phyloP scores from a whole-genome alignment of 495 filamentous ascomycete species.

The Aspergillus indologenus region DNA sequence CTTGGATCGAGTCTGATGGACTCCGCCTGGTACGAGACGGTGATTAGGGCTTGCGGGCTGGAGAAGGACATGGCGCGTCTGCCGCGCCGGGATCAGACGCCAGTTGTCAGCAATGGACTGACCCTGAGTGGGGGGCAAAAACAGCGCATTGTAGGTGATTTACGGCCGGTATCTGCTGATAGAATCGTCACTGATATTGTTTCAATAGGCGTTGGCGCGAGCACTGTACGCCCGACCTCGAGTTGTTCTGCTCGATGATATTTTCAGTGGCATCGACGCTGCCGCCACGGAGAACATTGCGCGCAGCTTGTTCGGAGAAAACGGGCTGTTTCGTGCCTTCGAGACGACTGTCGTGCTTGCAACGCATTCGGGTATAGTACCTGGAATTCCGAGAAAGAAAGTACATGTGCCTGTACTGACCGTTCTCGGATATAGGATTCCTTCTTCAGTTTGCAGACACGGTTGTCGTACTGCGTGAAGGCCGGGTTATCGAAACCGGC shows the following conservation, averaged over 20 bases:
- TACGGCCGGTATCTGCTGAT: too few relatives aligned
- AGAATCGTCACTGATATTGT: background rate
- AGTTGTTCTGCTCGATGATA: conserved; percentile 5
- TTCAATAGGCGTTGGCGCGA: conserved; percentile 1
- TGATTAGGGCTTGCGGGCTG: conserved; percentile 31
- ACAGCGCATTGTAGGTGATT: conserved; percentile 39
- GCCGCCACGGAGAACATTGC: background rate
- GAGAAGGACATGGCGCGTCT: conserved; percentile 22
- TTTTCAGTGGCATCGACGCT: conserved; percentile 9
- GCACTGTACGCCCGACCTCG: conserved; percentile 1
- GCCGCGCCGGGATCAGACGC: conserved; percentile 63
- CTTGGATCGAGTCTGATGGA: conserved; percentile 20
- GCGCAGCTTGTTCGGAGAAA: background rate
- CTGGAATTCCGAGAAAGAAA: too few relatives aligned
- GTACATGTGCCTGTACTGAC: background rate
- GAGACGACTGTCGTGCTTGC: background rate
- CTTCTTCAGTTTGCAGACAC: conserved; percentile 6
- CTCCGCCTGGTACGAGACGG: conserved; percentile 30
- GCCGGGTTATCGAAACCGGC: background rate
- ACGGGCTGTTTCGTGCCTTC: background rate
- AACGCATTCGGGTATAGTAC: conserved; percentile 3
- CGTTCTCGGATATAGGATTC: background rate
- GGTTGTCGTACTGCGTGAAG: background rate
- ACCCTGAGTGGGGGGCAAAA: conserved; percentile 84
- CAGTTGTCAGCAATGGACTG: conserved; percentile 78